These are phyloP conservation scores for Fomitopsis betulina DNA, from an alignment of 1,284 basidiomycete species.

Conservation along the genomic window DNA sequence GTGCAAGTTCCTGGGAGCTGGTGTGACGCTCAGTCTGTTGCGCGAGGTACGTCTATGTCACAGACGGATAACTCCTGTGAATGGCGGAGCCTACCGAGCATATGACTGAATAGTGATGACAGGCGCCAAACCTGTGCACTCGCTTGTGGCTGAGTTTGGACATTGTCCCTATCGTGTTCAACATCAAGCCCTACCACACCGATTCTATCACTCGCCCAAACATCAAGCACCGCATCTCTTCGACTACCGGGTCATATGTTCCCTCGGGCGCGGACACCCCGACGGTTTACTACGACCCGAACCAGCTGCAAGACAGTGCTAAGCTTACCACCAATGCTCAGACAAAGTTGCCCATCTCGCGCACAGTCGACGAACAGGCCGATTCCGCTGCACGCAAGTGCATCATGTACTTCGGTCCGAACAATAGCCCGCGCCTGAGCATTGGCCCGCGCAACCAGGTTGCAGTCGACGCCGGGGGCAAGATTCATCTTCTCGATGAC, in stretches of 20 bases:
- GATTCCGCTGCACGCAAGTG: constrained; percentile 80
- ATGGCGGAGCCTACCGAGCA: not conserved
- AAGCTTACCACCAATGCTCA: constrained; percentile 41
- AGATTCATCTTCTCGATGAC: constrained; percentile 77
- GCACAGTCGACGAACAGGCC: constrained; percentile 77
- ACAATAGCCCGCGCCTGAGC: constrained; percentile 73
- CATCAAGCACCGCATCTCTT: constrained; percentile 74
- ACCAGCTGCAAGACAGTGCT: constrained; percentile 38
- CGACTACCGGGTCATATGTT: constrained; percentile 68
- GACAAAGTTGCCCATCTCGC: constrained; percentile 62
- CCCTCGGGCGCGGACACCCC: constrained; percentile 72
- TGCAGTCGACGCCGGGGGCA: constrained; percentile 72
- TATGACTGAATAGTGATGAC: not conserved
- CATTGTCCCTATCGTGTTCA: constrained; percentile 77
- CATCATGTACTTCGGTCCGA: constrained; percentile 76
- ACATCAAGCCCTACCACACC: constrained; percentile 77
- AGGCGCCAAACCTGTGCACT: constrained; percentile 74
- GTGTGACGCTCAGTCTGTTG: constrained; percentile 45
- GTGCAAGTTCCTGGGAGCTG: constrained; percentile 76
- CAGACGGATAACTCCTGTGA: not conserved
- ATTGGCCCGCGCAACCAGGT: constrained; percentile 80
- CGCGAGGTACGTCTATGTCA: constrained; percentile 32
- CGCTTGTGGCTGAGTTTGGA: constrained; percentile 73
- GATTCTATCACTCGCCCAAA: constrained; percentile 71
- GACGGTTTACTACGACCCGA: constrained; percentile 54